Conservation (phyloP, 805 yeast species). For the Clavispora asparagi region DNA sequence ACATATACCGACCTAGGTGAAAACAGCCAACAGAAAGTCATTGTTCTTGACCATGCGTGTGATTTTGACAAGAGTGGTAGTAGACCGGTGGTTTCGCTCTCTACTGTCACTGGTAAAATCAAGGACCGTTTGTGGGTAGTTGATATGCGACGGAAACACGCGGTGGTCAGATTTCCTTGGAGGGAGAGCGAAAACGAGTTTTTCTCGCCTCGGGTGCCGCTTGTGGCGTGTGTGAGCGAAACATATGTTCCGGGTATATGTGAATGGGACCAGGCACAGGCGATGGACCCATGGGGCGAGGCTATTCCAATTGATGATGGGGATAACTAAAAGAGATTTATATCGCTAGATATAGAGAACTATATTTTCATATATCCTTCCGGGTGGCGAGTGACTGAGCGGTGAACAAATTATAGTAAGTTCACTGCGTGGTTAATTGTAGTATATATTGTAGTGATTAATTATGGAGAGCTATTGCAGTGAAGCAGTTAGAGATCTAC, state of each 20-base stretch:
- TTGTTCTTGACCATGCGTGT: constrained; percentile 5
- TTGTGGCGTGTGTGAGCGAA: constrained; percentile 12
- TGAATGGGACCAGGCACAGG: constrained; percentile 6
- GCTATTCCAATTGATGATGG: background rate
- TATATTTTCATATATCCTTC: too few species aligned
- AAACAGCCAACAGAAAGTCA: background rate
- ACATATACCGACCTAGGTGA: background rate
- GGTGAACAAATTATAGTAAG: too few species aligned
- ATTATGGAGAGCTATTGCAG: too few species aligned
- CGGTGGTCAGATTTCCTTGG: background rate
- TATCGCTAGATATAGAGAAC: too few species aligned
- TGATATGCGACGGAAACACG: background rate
- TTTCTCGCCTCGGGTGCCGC: constrained; percentile 6
- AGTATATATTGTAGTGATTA: too few species aligned
- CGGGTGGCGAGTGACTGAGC: too few species aligned
- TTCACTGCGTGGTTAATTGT: too few species aligned
- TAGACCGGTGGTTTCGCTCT: constrained; percentile 9
- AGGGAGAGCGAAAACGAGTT: background rate
- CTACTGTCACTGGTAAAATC: constrained; percentile 2
- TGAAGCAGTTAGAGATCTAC: too few species aligned
- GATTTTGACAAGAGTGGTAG: constrained; percentile 1
- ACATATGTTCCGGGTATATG: constrained; percentile 8
- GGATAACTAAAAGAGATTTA: too few species aligned
- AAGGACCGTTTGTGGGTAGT: background rate
- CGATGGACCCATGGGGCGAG: background rate